These are phyloP conservation scores for Heterobasidion occidentale DNA, from an alignment of 1,284 basidiomycete species.

Conservation along the genomic window DNA sequence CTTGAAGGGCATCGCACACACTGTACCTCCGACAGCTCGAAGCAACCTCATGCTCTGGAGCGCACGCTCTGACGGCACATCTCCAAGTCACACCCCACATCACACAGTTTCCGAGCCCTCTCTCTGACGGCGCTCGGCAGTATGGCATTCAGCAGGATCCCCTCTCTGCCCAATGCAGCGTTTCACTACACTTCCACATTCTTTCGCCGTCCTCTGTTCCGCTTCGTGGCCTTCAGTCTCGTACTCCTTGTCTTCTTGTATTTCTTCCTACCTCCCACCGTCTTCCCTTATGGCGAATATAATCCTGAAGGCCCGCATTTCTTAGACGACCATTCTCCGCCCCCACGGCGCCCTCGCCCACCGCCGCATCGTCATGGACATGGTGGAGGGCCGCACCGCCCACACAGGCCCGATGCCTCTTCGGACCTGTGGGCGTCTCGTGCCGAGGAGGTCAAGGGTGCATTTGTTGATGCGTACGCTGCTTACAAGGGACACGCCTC, in stretches of 20 bases:
- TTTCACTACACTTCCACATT: neutral
- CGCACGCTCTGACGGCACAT: no score
- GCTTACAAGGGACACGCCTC: constrained; percentile 46
- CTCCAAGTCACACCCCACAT: no score
- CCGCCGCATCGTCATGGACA: neutral
- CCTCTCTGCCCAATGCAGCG: neutral
- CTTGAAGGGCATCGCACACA: no score
- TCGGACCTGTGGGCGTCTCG: constrained; percentile 6
- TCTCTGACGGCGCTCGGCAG: neutral
- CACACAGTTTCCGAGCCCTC: neutral
- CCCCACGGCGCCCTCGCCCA: neutral
- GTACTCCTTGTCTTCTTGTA: constrained; percentile 1
- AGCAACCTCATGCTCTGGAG: no score
- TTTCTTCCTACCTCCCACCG: constrained; percentile 1
- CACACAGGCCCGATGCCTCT: neutral
- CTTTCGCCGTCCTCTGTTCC: constrained; percentile 5
- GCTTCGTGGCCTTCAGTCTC: constrained; percentile 1
- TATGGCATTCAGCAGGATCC: neutral
- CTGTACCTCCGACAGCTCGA: no score
- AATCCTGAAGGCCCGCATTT: neutral
- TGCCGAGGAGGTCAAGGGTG: constrained; percentile 41
- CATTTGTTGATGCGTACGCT: constrained; percentile 47
- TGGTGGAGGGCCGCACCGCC: neutral
- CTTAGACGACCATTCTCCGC: neutral
- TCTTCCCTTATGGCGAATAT: neutral